A percentile compares a stretch with the other conserved stretches of the same genome.
These are phyloP conservation scores for Fraxinus dipetala DNA, from an alignment of 305 asterid genomes.

Conservation along the genomic window DNA sequence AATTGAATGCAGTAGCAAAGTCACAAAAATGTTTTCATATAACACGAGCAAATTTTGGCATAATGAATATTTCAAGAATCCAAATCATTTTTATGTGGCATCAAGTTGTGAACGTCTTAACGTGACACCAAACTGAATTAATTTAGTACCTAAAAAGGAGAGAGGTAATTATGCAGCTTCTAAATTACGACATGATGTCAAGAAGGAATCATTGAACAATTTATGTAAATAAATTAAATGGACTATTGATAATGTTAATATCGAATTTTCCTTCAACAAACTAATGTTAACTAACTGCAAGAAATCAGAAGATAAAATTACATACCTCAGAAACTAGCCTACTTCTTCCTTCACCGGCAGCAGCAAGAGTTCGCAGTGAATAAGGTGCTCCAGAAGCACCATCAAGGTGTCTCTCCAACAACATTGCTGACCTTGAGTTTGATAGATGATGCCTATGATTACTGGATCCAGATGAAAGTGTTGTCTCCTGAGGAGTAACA, in stretches of 20 bases:
- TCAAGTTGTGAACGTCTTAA: not conserved
- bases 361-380: conserved; percentile 55
- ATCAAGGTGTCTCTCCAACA: conserved; percentile 70
- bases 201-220: not conserved
- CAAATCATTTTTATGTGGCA: not conserved
- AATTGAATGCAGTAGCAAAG: not conserved
- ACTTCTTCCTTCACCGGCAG: conserved; percentile 73
- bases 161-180: not conserved
- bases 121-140: not conserved
- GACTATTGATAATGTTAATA: not conserved
- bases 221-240: not conserved
- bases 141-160: not conserved
- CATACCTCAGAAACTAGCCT: conserved; percentile 59
- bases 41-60: not conserved
- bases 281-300: not conserved
- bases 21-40: not conserved
- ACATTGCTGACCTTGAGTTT: conserved; percentile 52
- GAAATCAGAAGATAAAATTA: not conserved
- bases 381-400: conserved; percentile 55
- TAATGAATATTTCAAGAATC: not conserved
- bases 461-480: conserved; percentile 49
- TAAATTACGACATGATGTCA: conserved; percentile 1
- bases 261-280: not conserved
- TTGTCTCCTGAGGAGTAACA: conserved; percentile 43
- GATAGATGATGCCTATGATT: conserved; percentile 43